Conservation (phyloP, 257 asterid genomes). For the Ballota nigra region DNA sequence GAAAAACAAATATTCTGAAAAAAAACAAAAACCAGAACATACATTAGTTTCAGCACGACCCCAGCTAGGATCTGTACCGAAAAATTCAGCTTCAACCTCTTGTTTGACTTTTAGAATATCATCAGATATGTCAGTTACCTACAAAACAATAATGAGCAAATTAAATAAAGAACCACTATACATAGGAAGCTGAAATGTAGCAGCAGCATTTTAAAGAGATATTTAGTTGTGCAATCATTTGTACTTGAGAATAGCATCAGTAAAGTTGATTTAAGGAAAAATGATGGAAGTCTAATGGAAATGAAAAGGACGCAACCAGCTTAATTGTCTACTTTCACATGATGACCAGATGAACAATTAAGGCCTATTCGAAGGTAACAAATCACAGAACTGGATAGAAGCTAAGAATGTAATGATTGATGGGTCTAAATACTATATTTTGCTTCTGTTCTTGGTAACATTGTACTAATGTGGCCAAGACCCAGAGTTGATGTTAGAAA, state of each 20-base stretch:
- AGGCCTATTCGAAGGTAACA: background rate
- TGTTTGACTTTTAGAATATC: constrained; percentile 65
- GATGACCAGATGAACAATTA: background rate
- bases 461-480: background rate
- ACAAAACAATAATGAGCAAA: constrained; percentile 7
- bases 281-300: background rate
- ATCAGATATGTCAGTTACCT: constrained; percentile 58
- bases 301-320: background rate
- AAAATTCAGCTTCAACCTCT: constrained; percentile 82
- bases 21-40: constrained; percentile 21
- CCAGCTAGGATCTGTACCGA: constrained; percentile 78
- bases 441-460: background rate
- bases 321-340: background rate
- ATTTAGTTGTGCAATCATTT: background rate
- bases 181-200: background rate
- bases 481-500: constrained; percentile 14
- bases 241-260: constrained; percentile 5
- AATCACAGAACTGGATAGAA: background rate
- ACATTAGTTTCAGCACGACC: constrained; percentile 64
- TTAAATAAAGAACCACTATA: background rate
- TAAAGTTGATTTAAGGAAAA: background rate
- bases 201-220: constrained; percentile 2
- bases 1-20: constrained; percentile 9
- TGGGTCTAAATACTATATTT: background rate
- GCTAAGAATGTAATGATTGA: background rate